Base-by-base conservation (phyloP, 208 protist genomes). In the Trypanosoma congolense region DNA sequence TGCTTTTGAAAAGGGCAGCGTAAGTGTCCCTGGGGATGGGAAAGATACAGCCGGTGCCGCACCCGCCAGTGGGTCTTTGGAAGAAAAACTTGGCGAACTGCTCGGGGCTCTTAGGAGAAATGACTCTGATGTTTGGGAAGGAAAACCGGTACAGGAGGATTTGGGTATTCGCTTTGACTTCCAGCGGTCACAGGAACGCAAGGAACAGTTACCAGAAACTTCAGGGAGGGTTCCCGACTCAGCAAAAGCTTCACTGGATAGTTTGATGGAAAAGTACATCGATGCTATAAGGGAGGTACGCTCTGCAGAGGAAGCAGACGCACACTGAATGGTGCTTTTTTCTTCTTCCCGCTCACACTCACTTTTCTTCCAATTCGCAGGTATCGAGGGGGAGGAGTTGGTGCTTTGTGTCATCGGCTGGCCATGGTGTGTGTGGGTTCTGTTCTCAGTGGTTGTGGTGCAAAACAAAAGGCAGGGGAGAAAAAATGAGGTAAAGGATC, bases 61-160 rank as follows among this genome's bases (percentile, higher is more conserved):
- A 24, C 12, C 6, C 16, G 16, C 16, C 18, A 14, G 24, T 8
- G 49, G 24, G 12, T 66, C 51, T 14, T 43, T 66, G 21, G 61
- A 66, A 31, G 50, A 48, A 38, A 66, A 66, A 59, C 30, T 66
- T 29, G 43, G 25, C 14, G 30, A 66, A 40, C 29, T 66, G 24
- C 19, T 66, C 12, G 30, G 42, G 14, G 61, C 61, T 9, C 43
- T 66, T 28, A 40, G 26, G 30, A 38, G 43, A 10, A 66, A 66
- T 29, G 44, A 33, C 42, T 26, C 25, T 1, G 61, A 66, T 36
- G 52, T 58, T 8, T 66, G 61, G 61, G 42, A 51, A 18, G 52
- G 61, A 29, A 66, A 66, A 30, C 61, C 61, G 5, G 12, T 8
- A 6, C 61, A 66, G 38, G 22, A 28, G 0, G 52, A 66, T 28